Percentiles rank a stretch among this genome's conserved stretches.
These are phyloP conservation scores for Ilyonectria destructans DNA, from an alignment of 2,329 filamentous ascomycete genomes.

Conservation along the genomic window DNA sequence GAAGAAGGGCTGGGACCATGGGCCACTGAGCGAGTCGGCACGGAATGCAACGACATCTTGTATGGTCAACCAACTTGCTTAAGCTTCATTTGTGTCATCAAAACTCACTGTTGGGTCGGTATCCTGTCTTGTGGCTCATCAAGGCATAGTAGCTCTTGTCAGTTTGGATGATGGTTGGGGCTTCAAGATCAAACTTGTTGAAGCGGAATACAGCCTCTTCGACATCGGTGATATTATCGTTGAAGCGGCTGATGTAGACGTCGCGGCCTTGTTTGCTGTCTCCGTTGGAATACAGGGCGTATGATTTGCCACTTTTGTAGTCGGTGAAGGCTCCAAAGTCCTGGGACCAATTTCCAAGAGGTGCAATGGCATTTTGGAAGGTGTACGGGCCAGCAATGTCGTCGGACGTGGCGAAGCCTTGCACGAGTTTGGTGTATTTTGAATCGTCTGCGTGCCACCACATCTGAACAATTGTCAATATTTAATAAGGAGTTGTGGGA, in stretches of 20 bases:
- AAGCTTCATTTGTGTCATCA: fast-evolving
- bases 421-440: constrained; percentile 70
- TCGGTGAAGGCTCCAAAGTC: constrained; percentile 75
- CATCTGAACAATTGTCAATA: constrained; percentile 58
- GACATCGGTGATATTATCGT: constrained; percentile 66
- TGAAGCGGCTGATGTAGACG: constrained; percentile 70
- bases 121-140: constrained; percentile 77
- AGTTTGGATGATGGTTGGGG: constrained; percentile 73
- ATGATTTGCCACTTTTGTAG: constrained; percentile 70
- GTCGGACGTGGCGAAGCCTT: constrained; percentile 70
- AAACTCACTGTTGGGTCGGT: constrained; percentile 68
- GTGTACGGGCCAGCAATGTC: constrained; percentile 69
- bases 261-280: constrained; percentile 70
- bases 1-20: constrained; percentile 69
- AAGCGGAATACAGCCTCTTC: constrained; percentile 70
- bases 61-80: neutral
- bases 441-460: constrained; percentile 76
- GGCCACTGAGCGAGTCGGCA: constrained; percentile 63
- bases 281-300: constrained; percentile 74
- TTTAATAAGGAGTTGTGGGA: fast-evolving
- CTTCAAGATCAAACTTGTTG: constrained; percentile 73
- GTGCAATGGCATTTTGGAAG: constrained; percentile 68
- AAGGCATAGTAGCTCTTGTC: constrained; percentile 73
- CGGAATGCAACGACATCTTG: constrained; percentile 69
- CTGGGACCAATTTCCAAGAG: constrained; percentile 75